phyloP scores from a whole-genome alignment of 1,284 basidiomycete species.

The Cutaneotrichosporon cyanovorans region DNA sequence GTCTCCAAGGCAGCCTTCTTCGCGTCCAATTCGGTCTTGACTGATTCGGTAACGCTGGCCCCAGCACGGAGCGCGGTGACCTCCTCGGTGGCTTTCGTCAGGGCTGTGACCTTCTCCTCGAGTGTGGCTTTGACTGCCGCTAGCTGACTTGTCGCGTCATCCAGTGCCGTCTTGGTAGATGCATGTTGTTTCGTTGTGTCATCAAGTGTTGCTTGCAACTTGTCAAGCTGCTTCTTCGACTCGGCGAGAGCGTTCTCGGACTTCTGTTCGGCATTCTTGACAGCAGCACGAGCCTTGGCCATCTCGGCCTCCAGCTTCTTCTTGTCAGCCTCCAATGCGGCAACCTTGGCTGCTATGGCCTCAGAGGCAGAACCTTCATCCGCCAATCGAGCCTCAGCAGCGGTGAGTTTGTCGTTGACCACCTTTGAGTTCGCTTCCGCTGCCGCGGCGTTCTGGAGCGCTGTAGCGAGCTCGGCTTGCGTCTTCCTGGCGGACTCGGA shows the following conservation, averaged over 20 bases:
- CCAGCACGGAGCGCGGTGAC: constrained; percentile 17
- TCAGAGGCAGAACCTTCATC: no score
- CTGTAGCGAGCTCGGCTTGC: neutral
- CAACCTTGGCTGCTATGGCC: no score
- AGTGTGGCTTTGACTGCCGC: neutral
- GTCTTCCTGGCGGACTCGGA: neutral
- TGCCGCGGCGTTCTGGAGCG: no score
- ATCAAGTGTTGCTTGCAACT: neutral
- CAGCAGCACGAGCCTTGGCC: neutral
- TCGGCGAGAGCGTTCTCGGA: neutral
- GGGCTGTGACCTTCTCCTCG: neutral
- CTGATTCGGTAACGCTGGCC: constrained; percentile 13
- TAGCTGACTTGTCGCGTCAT: neutral
- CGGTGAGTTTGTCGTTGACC: no score
- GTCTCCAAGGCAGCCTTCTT: constrained; percentile 4
- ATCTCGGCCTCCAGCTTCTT: neutral
- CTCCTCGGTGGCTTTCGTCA: constrained; percentile 4
- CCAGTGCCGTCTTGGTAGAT: neutral
- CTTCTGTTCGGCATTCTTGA: neutral
- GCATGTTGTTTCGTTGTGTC: constrained; percentile 1
- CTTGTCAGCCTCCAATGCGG: neutral
- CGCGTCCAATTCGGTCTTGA: constrained; percentile 10
- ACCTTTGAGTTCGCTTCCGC: no score
- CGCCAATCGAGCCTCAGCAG: no score
- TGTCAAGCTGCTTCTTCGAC: neutral